Evolutionary conservation across 352 stramenopile species (phyloP), one percentile per base, ranked within the genome.

Genomic region (Pythium biforme): DNA sequence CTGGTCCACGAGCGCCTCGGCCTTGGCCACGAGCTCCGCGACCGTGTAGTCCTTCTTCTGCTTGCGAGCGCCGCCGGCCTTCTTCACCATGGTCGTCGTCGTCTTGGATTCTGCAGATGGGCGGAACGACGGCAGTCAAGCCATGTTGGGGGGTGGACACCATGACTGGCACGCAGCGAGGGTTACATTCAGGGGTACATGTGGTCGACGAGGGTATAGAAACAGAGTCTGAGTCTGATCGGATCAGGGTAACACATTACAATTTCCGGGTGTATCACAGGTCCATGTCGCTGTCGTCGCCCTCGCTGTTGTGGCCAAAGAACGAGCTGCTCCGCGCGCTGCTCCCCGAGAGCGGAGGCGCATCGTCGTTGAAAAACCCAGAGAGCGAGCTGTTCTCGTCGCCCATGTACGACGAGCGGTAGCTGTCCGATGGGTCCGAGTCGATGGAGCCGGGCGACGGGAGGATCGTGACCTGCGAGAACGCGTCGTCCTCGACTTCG

Each of bases 1-100:
- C 55, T 92, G 77, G 62, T 94, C 88, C 69, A 96, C 81, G 20
- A 96, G 66, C 59, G 69, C 65, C 72, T 96, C 84, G 54, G 81
- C 88, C 70, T 94, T 94, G 66, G 83, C 76, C 50, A 95, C 75
- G 46, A 96, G 68, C 63, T 92, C 81, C 10, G 72, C 81, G 34
- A 80, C 86, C 49, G 79, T 78, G 69, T 75, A 92, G 47, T 78
- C 58, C 40, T 53, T 60, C 43, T 62, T 60, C 63, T 53, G 41
- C 41, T 51, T 43, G 47, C 50, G 47, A 4, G 8, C 34, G n/a
- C 15, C 15, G 55, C 55, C 46, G 7, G 29, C 23, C 22, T 62
- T 62, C 70, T 77, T 80, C 48, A 71, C 67, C 70, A 77, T 75
- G 17, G 40, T 62, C 6, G 12, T n/a, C n/a, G n/a, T n/a, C n/a